phyloP scores from a whole-genome alignment of 768 basidiomycete species.

The Mycena maculata region DNA sequence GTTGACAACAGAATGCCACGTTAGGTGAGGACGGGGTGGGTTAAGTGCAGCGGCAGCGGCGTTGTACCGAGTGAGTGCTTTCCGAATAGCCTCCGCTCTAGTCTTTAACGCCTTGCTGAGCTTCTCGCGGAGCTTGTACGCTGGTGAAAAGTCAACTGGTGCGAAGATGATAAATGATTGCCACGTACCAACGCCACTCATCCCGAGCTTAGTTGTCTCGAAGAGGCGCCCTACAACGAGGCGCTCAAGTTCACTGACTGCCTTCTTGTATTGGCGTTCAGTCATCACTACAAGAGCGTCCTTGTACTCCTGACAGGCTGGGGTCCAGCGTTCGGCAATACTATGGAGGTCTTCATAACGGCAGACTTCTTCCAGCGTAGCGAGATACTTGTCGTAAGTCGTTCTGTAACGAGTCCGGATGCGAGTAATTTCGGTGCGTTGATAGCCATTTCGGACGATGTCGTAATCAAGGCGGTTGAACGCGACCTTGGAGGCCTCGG shows the following conservation, averaged over 20 bases:
- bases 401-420: no score
- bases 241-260: neutral
- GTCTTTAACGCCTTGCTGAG: constrained; percentile 29
- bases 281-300: neutral
- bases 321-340: neutral
- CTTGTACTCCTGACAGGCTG: neutral
- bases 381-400: neutral
- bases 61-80: constrained; percentile 31
- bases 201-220: neutral
- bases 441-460: no score
- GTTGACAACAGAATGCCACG: constrained; percentile 33
- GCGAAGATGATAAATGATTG: neutral
- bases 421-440: no score
- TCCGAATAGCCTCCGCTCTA: no score
- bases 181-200: constrained; percentile 5
- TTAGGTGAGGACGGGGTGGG: constrained; percentile 13
- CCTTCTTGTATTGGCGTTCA: neutral
- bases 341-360: neutral
- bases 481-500: neutral
- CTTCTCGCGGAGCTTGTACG: constrained; percentile 19
- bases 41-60: constrained; percentile 12
- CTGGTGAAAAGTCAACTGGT: neutral
- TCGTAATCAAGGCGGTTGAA: no score
- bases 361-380: neutral
- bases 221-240: neutral